Percentiles rank a stretch among this genome's conserved stretches.
Evolutionary conservation across 78 protist species (phyloP).

Genomic region (Creolimax fragrantissima): DNA sequence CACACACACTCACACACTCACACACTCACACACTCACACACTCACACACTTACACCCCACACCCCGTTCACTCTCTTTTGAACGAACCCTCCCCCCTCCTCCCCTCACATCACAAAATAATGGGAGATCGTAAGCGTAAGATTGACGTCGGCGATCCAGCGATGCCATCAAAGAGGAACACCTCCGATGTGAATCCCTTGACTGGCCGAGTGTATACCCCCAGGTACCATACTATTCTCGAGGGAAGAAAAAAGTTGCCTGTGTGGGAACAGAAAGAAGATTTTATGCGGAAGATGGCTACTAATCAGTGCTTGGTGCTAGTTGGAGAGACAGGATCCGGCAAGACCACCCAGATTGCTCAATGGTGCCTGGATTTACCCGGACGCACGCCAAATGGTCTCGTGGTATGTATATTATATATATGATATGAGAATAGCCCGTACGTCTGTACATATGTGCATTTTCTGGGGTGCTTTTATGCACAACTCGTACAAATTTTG

Average conservation of each 20-base stretch:
- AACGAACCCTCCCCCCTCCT: not conserved
- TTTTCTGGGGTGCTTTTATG: too few relatives aligned
- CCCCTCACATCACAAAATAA: not conserved
- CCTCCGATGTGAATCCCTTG: not conserved
- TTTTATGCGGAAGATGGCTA: slow-evolving; percentile 38
- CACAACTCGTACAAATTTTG: too few relatives aligned
- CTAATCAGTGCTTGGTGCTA: slow-evolving; percentile 74
- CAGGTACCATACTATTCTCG: slow-evolving; percentile 19
- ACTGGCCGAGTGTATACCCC: slow-evolving; percentile 9
- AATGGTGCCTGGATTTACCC: slow-evolving; percentile 12
- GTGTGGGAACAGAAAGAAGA: slow-evolving; percentile 71
- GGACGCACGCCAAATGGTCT: not conserved
- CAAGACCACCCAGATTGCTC: slow-evolving; percentile 61
- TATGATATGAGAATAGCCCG: not conserved
- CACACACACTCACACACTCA: not conserved
- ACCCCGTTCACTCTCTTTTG: too few relatives aligned
- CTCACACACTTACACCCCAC: not conserved
- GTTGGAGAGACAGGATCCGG: slow-evolving; percentile 99
- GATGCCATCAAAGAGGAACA: not conserved
- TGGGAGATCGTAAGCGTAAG: slow-evolving; percentile 7
- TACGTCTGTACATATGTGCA: too few relatives aligned
- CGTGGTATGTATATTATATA: not conserved
- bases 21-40: not conserved
- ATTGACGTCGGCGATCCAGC: not conserved
- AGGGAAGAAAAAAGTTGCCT: slow-evolving; percentile 68